A percentile compares a stretch with the other conserved stretches of the same genome.
Evolutionary conservation across 2,329 filamentous ascomycete genomes (phyloP).

Genomic region (Fulvia fulva): DNA sequence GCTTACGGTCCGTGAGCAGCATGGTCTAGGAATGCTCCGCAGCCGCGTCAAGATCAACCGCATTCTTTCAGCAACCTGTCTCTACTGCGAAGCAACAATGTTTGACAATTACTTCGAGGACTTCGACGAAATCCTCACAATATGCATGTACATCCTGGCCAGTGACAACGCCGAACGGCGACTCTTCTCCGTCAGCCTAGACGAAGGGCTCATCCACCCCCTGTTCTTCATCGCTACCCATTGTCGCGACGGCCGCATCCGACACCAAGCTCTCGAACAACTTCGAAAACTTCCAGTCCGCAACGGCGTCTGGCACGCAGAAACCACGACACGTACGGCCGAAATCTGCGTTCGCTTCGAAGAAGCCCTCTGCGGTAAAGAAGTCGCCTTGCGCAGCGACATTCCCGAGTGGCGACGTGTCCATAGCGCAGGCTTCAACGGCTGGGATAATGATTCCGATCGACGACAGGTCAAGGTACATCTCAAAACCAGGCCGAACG

Average conservation of each 20-base stretch:
- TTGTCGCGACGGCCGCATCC: constrained; percentile 28
- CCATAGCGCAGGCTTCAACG: constrained; percentile 24
- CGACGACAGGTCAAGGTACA: constrained; percentile 19
- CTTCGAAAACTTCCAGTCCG: constrained; percentile 24
- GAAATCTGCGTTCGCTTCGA: constrained; percentile 25
- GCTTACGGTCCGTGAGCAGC: constrained; percentile 28
- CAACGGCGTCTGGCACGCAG: constrained; percentile 29
- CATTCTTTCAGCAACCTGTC: constrained; percentile 25
- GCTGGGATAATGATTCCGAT: constrained; percentile 17
- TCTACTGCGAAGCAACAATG: constrained; percentile 26
- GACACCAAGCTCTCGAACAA: constrained; percentile 25
- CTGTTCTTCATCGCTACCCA: constrained; percentile 28
- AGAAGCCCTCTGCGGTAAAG: constrained; percentile 20
- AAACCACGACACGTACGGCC: constrained; percentile 24
- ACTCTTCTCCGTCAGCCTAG: constrained; percentile 28
- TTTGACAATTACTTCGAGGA: constrained; percentile 27
- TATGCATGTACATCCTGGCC: constrained; percentile 28
- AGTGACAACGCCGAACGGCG: constrained; percentile 26
- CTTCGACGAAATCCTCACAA: constrained; percentile 31
- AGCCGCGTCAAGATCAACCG: constrained; percentile 29
- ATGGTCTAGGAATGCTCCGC: constrained; percentile 29
- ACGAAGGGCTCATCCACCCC: constrained; percentile 31
- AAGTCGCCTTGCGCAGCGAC: constrained; percentile 22
- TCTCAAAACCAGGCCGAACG: constrained; percentile 26
- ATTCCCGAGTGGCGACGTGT: constrained; percentile 32